A percentile compares a stretch with the other conserved stretches of the same genome.
phyloP scores from a whole-genome alignment of 495 filamentous ascomycete genomes.

The Penicillium bovifimosum region DNA sequence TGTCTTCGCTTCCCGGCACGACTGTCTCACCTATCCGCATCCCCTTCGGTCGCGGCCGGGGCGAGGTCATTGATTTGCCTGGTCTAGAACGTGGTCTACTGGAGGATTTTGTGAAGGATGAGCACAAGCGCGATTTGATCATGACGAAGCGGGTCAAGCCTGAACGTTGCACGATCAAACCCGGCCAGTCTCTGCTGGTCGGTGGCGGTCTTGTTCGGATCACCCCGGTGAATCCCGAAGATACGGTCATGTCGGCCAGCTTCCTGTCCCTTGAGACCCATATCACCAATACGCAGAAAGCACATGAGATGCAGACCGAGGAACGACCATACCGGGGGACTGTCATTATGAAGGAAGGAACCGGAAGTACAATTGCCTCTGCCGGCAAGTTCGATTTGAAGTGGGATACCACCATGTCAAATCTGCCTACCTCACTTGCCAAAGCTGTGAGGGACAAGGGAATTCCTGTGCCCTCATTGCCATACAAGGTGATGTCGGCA shows the following conservation, averaged over 20 bases:
- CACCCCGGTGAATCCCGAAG: conserved; percentile 60
- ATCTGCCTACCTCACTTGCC: conserved; percentile 34
- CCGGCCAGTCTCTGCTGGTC: conserved; percentile 77
- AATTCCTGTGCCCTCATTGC: conserved; percentile 43
- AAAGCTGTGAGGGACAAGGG: conserved; percentile 32
- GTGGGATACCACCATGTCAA: conserved; percentile 70
- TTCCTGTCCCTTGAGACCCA: conserved; percentile 74
- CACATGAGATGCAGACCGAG: conserved; percentile 58
- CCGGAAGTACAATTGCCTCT: conserved; percentile 47
- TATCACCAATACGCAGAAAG: conserved; percentile 72
- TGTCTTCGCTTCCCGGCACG: conserved; percentile 84
- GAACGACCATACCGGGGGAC: conserved; percentile 48
- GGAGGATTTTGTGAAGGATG: conserved; percentile 57
- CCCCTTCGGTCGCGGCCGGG: conserved; percentile 74
- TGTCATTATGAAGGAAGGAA: conserved; percentile 53
- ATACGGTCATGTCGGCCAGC: conserved; percentile 64
- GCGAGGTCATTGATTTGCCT: conserved; percentile 92
- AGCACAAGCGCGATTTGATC: conserved; percentile 59
- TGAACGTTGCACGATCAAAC: conserved; percentile 63
- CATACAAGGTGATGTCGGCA: conserved; percentile 69
- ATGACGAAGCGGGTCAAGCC: conserved; percentile 69
- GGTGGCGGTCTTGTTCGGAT: conserved; percentile 83
- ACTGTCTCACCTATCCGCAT: conserved; percentile 91
- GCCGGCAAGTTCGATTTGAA: conserved; percentile 71
- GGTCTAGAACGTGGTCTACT: conserved; percentile 73